phyloP scores from a whole-genome alignment of 176 grass and related monocot genomes.

The Miscanthus lutarioriparius region DNA sequence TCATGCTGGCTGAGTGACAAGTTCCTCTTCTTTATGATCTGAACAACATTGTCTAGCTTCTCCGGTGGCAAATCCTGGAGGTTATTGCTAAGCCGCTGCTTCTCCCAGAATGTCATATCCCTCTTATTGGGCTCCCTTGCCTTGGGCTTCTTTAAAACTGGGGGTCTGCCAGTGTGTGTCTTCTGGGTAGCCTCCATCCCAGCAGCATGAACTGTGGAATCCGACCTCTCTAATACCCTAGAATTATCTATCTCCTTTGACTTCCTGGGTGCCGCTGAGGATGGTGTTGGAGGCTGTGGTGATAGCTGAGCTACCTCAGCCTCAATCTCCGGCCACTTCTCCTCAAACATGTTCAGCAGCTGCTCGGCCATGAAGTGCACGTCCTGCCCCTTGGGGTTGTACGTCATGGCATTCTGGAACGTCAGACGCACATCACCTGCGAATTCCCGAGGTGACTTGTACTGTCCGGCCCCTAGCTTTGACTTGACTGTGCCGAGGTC shows the following conservation, averaged over 20 bases:
- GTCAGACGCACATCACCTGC: constrained; percentile 70
- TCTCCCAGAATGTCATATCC: constrained; percentile 86
- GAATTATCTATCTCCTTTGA: constrained; percentile 49
- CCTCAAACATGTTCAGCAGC: constrained; percentile 63
- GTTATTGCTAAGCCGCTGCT: constrained; percentile 50
- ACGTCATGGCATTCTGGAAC: constrained; percentile 86
- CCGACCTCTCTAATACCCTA: constrained; percentile 66
- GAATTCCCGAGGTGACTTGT: constrained; percentile 64
- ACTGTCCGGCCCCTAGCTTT: constrained; percentile 54
- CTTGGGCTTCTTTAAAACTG: constrained; percentile 77
- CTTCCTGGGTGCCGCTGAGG: constrained; percentile 54
- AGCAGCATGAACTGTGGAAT: constrained; percentile 54
- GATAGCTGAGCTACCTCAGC: constrained; percentile 54
- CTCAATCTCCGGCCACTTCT: constrained; percentile 64
- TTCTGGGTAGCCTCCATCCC: constrained; percentile 53
- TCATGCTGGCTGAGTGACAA: constrained; percentile 70
- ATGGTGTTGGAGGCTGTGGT: constrained; percentile 48
- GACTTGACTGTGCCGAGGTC: constrained; percentile 79
- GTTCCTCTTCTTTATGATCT: constrained; percentile 86
- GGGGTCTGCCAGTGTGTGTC: constrained; percentile 42
- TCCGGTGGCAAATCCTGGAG: constrained; percentile 59
- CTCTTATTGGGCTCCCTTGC: constrained; percentile 82
- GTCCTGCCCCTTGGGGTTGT: constrained; percentile 76
- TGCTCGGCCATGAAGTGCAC: constrained; percentile 76
- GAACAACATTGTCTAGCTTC: constrained; percentile 82